Evolutionary conservation across 2,329 filamentous ascomycete species (phyloP).

Genomic region (Pyrenochaeta sp.): DNA sequence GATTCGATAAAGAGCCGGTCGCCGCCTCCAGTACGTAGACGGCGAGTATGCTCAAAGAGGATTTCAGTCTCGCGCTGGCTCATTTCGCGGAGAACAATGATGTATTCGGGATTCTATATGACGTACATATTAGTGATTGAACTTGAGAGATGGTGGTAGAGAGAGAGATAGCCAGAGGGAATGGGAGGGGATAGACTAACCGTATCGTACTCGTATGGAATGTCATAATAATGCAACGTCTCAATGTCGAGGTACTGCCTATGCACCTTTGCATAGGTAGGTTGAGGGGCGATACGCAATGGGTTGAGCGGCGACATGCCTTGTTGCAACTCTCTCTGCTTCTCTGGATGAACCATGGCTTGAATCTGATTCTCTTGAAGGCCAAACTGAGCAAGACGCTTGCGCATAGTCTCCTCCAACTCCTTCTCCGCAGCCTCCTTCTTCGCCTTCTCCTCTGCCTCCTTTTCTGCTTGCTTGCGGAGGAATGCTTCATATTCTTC

Average conservation of each 20-base stretch:
- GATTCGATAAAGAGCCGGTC: slow-evolving; percentile 54
- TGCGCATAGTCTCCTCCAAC: slow-evolving; percentile 57
- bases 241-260: slow-evolving; percentile 56
- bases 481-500: slow-evolving; percentile 53
- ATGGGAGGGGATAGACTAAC: slow-evolving; percentile 53
- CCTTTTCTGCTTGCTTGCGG: slow-evolving; percentile 51
- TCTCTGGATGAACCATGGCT: slow-evolving; percentile 57
- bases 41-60: slow-evolving; percentile 60
- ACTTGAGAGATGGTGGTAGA: neutral
- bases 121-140: slow-evolving; percentile 7
- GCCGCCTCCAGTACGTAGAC: slow-evolving; percentile 47
- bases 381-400: slow-evolving; percentile 54
- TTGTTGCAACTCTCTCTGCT: slow-evolving; percentile 49
- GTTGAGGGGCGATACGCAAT: slow-evolving; percentile 44
- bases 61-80: slow-evolving; percentile 58
- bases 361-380: slow-evolving; percentile 60
- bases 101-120: slow-evolving; percentile 55
- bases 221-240: slow-evolving; percentile 58
- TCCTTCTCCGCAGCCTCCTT: slow-evolving; percentile 52
- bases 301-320: slow-evolving; percentile 46
- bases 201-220: slow-evolving; percentile 58
- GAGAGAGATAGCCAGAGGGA: neutral
- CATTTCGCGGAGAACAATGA: slow-evolving; percentile 61
- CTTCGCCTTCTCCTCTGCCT: slow-evolving; percentile 52
- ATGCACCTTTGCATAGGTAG: slow-evolving; percentile 59